Base-by-base conservation (phyloP, 768 basidiomycete genomes). In the Tulasnella sp. region DNA sequence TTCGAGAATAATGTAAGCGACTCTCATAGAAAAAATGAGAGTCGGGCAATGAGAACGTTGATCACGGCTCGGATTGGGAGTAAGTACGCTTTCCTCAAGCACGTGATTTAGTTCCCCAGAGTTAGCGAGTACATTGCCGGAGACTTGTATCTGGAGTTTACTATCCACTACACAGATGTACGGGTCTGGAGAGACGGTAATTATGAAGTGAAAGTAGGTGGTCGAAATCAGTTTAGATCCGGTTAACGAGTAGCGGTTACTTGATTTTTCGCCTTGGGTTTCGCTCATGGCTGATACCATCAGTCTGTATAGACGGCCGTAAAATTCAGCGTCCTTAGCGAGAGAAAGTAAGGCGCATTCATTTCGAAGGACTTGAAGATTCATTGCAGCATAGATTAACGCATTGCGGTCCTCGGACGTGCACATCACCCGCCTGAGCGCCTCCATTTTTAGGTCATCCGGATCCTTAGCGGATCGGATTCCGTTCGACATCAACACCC, bases 81-180 rank as follows among this genome's bases (percentile, higher is more conserved):
- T 4, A 22, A 54, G 20, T 18, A 54, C 22, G 24, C 22, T n/a
- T 2, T 3, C 50, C 24, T n/a, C 3, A 22, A 9, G 44, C 20
- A 54, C 20, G 6, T 5, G 4, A 9, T 12, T 12, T 16, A 54
- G 22, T 9, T 54, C 20, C 6, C 24, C 50, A n/a, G 4, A 54
- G 2, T 2, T 2, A 2, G 24, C 24, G 22, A 14, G 16, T 9
- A 11, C 22, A 54, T 9, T 3, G 9, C 8, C 9, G 8, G 9
- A 2, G 7, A 3, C 50, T 3, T 5, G 6, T 3, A 1, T 7
- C 22, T 2, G 4, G n/a, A n/a, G n/a, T n/a, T n/a, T n/a, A n/a
- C n/a, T n/a, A n/a, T n/a, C n/a, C n/a, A n/a, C n/a, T n/a, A n/a
- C n/a, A n/a, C n/a, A n/a, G 24, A 54, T 2, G 50, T 24, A 20